Evolutionary conservation across 1,284 basidiomycete species (phyloP), one percentile per base, ranked within the genome.

Genomic region (Malassezia nana): DNA sequence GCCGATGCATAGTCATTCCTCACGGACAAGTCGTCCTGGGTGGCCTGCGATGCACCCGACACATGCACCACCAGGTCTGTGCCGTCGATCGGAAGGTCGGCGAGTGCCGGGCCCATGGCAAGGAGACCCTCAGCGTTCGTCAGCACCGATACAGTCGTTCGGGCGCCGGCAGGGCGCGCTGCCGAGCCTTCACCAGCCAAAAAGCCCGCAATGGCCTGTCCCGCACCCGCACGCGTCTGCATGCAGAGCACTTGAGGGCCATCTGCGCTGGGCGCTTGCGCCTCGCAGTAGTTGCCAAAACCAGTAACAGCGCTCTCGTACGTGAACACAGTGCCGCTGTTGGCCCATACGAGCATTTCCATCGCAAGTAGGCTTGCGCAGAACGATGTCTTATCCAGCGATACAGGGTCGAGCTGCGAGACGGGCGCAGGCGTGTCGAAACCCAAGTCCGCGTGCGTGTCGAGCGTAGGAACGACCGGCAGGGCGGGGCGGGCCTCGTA

Each of bases 201-300:
- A 57, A 68, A 74, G 47, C 71, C 71, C 10, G 64, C 58, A 52
- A 74, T 65, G 49, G 70, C 67, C 46, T 51, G 63, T 38, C 62
- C 69, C 20, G 71, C 98, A 33, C 92, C 94, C 3, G 89, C 51
- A 26, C 70, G 66, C 35, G 69, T 69, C 64, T 74, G 71, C 67
- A 74, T 67, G 53, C 62, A 53, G 53, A 66, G 65, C 48, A 74
- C 71, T 45, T 60, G 56, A 43, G 68, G 59, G 8, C 61, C 58
- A 28, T 62, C 62, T 43, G 62, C 49, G 29, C 44, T 29, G 15
- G 48, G 43, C 22, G 64, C 64, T 51, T 66, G 57, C 43, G 59
- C 46, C 57, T 74, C 71, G 48, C 63, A 59, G 59, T 52, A 69
- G 8, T 62, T 50, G 44, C 71, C 71, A 38, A 73, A 64, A 25